phyloP scores from a whole-genome alignment of 441 rosid species.

The Eruca vesicaria region DNA sequence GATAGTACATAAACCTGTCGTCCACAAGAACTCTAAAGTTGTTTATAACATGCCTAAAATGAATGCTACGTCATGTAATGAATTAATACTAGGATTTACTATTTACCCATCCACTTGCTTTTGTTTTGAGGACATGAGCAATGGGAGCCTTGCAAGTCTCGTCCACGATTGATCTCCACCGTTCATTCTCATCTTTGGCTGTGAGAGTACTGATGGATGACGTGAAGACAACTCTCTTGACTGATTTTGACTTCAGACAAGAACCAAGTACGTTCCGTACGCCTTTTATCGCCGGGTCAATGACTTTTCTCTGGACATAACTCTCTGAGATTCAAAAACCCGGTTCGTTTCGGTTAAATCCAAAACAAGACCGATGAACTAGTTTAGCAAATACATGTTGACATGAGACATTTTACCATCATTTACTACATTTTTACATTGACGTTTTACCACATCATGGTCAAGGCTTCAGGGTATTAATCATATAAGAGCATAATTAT shows the following conservation, averaged over 20 bases:
- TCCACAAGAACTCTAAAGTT: background rate
- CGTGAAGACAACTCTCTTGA: conserved; percentile 77
- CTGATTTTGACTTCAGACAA: conserved; percentile 62
- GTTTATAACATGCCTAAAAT: background rate
- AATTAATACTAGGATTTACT: background rate
- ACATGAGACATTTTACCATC: background rate
- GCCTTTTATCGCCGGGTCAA: conserved; percentile 70
- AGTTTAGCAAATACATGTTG: background rate
- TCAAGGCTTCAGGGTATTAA: background rate
- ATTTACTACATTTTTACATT: background rate
- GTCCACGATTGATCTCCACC: conserved; percentile 59
- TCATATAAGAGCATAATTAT: no score
- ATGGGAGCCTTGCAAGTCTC: conserved; percentile 64
- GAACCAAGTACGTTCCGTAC: conserved; percentile 69
- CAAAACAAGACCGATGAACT: background rate
- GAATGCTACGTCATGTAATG: background rate
- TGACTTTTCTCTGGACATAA: conserved; percentile 48
- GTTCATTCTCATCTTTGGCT: conserved; percentile 55
- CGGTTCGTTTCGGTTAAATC: conserved; percentile 1
- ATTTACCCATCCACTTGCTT: conserved; percentile 85
- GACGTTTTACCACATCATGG: background rate
- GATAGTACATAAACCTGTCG: conserved; percentile 69
- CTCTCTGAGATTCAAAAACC: conserved; percentile 41
- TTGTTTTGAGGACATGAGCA: conserved; percentile 51
- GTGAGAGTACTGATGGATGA: conserved; percentile 85